Percentiles rank a stretch among this genome's conserved stretches.
phyloP scores from a whole-genome alignment of 2,329 filamentous ascomycete genomes.

The Colletotrichum zoysiae region DNA sequence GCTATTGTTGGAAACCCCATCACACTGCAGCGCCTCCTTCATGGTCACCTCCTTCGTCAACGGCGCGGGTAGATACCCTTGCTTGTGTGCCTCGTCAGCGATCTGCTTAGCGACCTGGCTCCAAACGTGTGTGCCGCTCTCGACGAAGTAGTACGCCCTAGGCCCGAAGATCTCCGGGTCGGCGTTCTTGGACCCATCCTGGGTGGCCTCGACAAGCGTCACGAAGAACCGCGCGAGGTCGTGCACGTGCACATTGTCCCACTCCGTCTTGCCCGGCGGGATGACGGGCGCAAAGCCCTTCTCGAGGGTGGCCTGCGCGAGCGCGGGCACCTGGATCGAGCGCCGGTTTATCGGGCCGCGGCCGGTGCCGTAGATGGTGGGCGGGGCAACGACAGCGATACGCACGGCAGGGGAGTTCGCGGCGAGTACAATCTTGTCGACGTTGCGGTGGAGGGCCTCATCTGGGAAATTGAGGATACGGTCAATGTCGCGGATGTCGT shows the following conservation, averaged over 20 bases:
- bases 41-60: slow-evolving; percentile 47
- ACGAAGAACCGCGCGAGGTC: slow-evolving; percentile 61
- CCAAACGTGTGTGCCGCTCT: slow-evolving; percentile 74
- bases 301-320: slow-evolving; percentile 57
- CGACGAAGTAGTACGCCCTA: slow-evolving; percentile 75
- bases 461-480: slow-evolving; percentile 69
- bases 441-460: slow-evolving; percentile 70
- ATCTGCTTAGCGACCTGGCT: slow-evolving; percentile 68
- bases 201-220: slow-evolving; percentile 61
- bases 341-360: slow-evolving; percentile 62
- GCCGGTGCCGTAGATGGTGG: slow-evolving; percentile 65
- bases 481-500: slow-evolving; percentile 70
- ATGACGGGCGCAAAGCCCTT: slow-evolving; percentile 59
- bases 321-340: slow-evolving; percentile 62
- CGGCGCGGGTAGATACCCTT: slow-evolving; percentile 48
- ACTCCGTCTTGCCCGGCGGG: slow-evolving; percentile 59
- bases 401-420: slow-evolving; percentile 54
- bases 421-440: slow-evolving; percentile 75
- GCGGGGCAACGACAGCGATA: slow-evolving; percentile 62
- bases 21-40: slow-evolving; percentile 48
- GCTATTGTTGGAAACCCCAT: slow-evolving; percentile 44
- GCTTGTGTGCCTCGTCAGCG: slow-evolving; percentile 65
- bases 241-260: slow-evolving; percentile 66
- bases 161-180: slow-evolving; percentile 73
- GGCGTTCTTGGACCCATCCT: slow-evolving; percentile 66